These are phyloP conservation scores for Leccinum subtestaceum DNA, from an alignment of 768 basidiomycete genomes.

Conservation along the genomic window DNA sequence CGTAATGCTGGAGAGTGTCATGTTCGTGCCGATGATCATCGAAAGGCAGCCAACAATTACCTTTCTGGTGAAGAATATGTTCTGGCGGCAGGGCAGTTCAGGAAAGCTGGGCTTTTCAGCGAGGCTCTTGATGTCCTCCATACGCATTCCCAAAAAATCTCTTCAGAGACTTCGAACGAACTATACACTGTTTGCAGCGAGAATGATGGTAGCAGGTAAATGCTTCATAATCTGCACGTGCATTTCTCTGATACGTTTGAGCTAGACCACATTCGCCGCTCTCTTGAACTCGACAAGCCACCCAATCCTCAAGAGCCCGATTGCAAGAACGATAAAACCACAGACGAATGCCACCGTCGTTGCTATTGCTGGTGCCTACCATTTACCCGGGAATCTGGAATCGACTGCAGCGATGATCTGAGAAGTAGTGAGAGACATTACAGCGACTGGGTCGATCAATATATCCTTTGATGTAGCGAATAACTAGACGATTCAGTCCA, in stretches of 20 bases:
- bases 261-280: conserved; percentile 46
- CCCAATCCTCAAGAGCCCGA: not conserved
- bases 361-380: not conserved
- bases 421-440: not conserved
- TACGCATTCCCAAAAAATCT: conserved; percentile 32
- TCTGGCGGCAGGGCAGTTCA: conserved; percentile 44
- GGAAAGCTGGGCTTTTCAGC: conserved; percentile 50
- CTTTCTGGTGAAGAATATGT: conserved; percentile 41
- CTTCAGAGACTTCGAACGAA: conserved; percentile 28
- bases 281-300: conserved; percentile 31
- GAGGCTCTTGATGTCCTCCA: conserved; percentile 49
- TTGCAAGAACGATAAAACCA: not conserved
- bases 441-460: not conserved
- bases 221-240: not conserved
- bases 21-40: conserved; percentile 37
- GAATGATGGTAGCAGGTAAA: conserved; percentile 20
- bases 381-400: not conserved
- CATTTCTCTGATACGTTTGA: not conserved
- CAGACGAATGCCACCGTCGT: not conserved
- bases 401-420: not conserved
- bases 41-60: conserved; percentile 46
- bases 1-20: conserved; percentile 47
- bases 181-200: conserved; percentile 43
- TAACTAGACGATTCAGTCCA: not conserved
- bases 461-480: not conserved